Conservation (phyloP, 208 protist genomes). For the Angomonas desouzai region DNA sequence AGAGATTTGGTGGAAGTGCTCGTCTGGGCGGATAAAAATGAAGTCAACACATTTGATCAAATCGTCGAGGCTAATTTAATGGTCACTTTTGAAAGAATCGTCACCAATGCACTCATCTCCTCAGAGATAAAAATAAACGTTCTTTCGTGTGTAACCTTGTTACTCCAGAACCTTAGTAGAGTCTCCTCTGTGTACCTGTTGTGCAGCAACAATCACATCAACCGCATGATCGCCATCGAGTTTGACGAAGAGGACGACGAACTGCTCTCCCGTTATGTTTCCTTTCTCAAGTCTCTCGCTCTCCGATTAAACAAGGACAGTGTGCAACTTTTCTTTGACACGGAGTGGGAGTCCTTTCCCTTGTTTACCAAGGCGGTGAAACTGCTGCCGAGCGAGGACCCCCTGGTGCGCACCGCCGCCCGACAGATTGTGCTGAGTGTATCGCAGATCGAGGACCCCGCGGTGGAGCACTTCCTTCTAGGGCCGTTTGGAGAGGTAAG, state of each 20-base stretch:
- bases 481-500: slow-evolving; percentile 43
- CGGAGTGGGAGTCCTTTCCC: slow-evolving; percentile 49
- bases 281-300: slow-evolving; percentile 82
- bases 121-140: slow-evolving; percentile 56
- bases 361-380: slow-evolving; percentile 65
- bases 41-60: slow-evolving; percentile 55
- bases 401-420: slow-evolving; percentile 77
- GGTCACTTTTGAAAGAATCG: slow-evolving; percentile 57
- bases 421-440: slow-evolving; percentile 77
- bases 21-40: slow-evolving; percentile 79
- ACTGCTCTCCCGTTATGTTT: slow-evolving; percentile 73
- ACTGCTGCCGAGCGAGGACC: slow-evolving; percentile 44
- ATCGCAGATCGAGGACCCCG: slow-evolving; percentile 50
- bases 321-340: slow-evolving; percentile 84
- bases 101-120: slow-evolving; percentile 53
- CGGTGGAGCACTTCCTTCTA: slow-evolving; percentile 41
- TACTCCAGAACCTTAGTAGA: slow-evolving; percentile 75
- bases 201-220: slow-evolving; percentile 87
- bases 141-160: slow-evolving; percentile 64
- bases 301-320: slow-evolving; percentile 70
- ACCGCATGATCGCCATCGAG: slow-evolving; percentile 75
- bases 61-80: slow-evolving; percentile 68
- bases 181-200: slow-evolving; percentile 65
- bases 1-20: slow-evolving; percentile 71
- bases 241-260: slow-evolving; percentile 80